Evolutionary conservation across 106 monocot species (phyloP), one percentile per base, ranked within the genome.

Genomic region (Acorus gramineus): DNA sequence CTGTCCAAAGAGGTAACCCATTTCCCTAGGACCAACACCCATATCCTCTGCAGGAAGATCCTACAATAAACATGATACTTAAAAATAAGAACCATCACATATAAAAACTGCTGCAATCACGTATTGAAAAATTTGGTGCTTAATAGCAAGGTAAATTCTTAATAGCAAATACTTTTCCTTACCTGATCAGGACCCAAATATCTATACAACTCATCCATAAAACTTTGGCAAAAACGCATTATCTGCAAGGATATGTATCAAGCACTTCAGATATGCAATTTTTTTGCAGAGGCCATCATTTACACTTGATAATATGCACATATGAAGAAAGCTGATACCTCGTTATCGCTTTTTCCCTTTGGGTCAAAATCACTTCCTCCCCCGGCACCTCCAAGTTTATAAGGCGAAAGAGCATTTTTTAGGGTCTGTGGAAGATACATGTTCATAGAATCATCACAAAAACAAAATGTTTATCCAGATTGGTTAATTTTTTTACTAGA

Each of bases 311-410:
- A 28, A 28, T 28, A 28, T 28, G 28, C 28, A 28, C 28, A 28
- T 28, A 28, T 0, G 28, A 28, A 28, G 28, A 72, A 61, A 53
- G 13, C 2, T 6, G 48, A 58, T 68, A 98, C 98, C 98, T 98
- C 98, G 84, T 76, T 86, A 4, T 98, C 92, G 78, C 88, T 98
- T 81, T 85, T 98, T 61, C 98, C 91, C 66, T 86, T 98, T 63
- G 98, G 83, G 80, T 98, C 92, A 74, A 98, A 98, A 81, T 98
- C 98, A 82, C 98, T 98, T 59, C 98, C 98, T 62, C 98, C 98
- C 7, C 78, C 98, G 63, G 88, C 92, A 81, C 98, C 98, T 79
- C 98, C 98, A 77, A 98, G 92, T 63, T 98, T 98, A 75, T 98
- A 88, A 53, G 81, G 82, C 58, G 85, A 98, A 67, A 98, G 67